Percentiles rank a stretch among this genome's conserved stretches.
Conservation (phyloP, 2,329 filamentous ascomycete species). For the Stachybotrys chlorohalonatus region DNA sequence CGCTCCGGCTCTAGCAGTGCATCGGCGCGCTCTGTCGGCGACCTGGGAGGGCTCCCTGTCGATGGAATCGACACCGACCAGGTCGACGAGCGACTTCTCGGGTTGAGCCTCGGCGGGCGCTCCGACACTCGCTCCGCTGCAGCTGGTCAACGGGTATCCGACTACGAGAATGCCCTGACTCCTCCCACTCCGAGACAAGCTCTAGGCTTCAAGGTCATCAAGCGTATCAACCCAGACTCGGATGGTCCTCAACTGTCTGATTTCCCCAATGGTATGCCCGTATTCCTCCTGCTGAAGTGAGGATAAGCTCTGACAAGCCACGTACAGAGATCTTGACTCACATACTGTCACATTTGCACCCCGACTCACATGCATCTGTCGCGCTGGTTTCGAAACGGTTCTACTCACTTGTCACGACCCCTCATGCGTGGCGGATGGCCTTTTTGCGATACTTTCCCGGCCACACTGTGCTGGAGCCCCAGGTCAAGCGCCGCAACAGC, state of each 20-base stretch:
- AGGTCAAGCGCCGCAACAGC: constrained; percentile 20
- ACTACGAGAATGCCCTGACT: constrained; percentile 52
- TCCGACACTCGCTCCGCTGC: constrained; percentile 17
- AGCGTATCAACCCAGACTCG: constrained; percentile 29
- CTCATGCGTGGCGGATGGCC: constrained; percentile 88
- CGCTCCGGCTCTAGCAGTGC: constrained; percentile 21
- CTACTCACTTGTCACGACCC: constrained; percentile 76
- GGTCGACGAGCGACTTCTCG: constrained; percentile 41
- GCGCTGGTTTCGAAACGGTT: constrained; percentile 84
- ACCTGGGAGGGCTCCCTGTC: constrained; percentile 8
- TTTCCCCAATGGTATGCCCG: constrained; percentile 66
- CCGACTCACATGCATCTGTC: constrained; percentile 71
- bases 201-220: constrained; percentile 47
- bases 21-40: constrained; percentile 25
- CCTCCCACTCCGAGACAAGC: constrained; percentile 36
- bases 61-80: constrained; percentile 28
- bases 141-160: constrained; percentile 45
- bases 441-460: constrained; percentile 88
- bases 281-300: not conserved
- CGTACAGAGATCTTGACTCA: constrained; percentile 79
- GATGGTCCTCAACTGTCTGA: constrained; percentile 37
- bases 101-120: constrained; percentile 36
- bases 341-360: constrained; percentile 80
- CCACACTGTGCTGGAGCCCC: constrained; percentile 34
- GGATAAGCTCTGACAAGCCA: not conserved